Percentiles rank a stretch among this genome's conserved stretches.
Evolutionary conservation across 768 basidiomycete genomes (phyloP).

Genomic region (Sporobolomyces pararoseus): DNA sequence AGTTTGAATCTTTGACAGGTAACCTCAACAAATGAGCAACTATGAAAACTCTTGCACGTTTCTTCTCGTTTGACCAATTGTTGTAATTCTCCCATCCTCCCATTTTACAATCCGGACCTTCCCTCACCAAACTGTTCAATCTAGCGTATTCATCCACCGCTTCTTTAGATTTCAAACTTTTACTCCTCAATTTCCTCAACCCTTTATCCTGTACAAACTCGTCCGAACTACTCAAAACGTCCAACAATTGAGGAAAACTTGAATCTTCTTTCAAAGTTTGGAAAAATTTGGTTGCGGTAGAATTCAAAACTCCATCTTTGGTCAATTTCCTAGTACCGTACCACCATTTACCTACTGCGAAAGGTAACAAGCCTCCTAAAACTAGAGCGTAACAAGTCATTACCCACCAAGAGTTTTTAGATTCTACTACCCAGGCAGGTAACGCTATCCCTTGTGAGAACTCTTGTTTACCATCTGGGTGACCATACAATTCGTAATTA

Average conservation of each 20-base stretch:
- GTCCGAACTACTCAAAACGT: constrained; percentile 58
- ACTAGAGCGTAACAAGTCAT: constrained; percentile 78
- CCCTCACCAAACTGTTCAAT: constrained; percentile 46
- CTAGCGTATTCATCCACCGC: constrained; percentile 49
- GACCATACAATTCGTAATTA: constrained; percentile 82
- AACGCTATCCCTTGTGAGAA: constrained; percentile 91
- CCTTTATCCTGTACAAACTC: constrained; percentile 49
- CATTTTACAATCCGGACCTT: constrained; percentile 45
- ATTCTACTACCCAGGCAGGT: constrained; percentile 87
- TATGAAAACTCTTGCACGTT: constrained; percentile 63
- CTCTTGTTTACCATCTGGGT: constrained; percentile 96
- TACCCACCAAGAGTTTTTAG: constrained; percentile 86
- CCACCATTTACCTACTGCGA: constrained; percentile 95
- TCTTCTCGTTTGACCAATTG: constrained; percentile 48
- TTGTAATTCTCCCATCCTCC: constrained; percentile 44
- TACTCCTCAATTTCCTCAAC: constrained; percentile 52
- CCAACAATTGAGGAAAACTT: constrained; percentile 66
- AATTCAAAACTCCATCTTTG: constrained; percentile 80
- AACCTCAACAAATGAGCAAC: constrained; percentile 79
- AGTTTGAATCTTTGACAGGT: constrained; percentile 55
- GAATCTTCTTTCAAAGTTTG: constrained; percentile 76
- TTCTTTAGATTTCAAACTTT: no score
- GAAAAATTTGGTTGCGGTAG: constrained; percentile 83
- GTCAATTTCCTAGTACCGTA: constrained; percentile 84
- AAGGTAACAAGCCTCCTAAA: constrained; percentile 82